Percentiles rank a stretch among this genome's conserved stretches.
phyloP scores from a whole-genome alignment of 805 yeast species.

The Candida saitoana region DNA sequence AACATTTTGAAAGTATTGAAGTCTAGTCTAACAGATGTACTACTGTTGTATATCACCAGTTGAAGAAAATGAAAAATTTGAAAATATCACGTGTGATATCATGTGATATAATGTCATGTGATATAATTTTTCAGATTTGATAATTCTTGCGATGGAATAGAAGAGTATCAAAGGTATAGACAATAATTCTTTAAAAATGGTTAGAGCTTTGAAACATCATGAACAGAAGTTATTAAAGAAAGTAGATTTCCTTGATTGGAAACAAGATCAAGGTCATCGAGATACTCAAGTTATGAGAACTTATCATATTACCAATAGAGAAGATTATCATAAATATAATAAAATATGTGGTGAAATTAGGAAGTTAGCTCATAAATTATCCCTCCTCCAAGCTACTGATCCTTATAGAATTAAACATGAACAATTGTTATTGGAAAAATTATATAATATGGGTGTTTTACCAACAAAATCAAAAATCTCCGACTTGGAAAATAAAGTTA shows the following conservation, averaged over 20 bases:
- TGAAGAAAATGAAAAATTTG: conserved; percentile 6
- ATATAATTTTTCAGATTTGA: no score
- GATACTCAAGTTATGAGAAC: conserved; percentile 96
- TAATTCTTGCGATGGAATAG: no score
- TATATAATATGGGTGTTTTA: conserved; percentile 82
- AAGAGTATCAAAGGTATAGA: not conserved
- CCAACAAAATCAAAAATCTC: conserved; percentile 87
- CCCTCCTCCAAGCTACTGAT: conserved; percentile 82
- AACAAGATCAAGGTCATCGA: conserved; percentile 90
- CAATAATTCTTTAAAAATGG: conserved; percentile 61
- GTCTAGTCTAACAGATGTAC: no score
- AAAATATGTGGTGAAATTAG: conserved; percentile 88
- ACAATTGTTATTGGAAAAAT: conserved; percentile 78
- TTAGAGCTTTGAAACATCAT: conserved; percentile 85
- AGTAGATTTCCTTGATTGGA: conserved; percentile 97
- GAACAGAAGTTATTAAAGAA: conserved; percentile 92
- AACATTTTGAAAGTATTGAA: no score
- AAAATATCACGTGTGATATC: conserved; percentile 1
- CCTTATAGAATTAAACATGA: conserved; percentile 87
- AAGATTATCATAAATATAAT: conserved; percentile 93
- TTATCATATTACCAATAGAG: conserved; percentile 90
- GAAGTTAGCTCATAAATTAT: conserved; percentile 78
- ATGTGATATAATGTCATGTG: no score
- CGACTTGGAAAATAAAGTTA: conserved; percentile 84
- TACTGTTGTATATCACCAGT: no score